Evolutionary conservation across 768 basidiomycete genomes (phyloP).

Genomic region (Chalciporus piperatus): DNA sequence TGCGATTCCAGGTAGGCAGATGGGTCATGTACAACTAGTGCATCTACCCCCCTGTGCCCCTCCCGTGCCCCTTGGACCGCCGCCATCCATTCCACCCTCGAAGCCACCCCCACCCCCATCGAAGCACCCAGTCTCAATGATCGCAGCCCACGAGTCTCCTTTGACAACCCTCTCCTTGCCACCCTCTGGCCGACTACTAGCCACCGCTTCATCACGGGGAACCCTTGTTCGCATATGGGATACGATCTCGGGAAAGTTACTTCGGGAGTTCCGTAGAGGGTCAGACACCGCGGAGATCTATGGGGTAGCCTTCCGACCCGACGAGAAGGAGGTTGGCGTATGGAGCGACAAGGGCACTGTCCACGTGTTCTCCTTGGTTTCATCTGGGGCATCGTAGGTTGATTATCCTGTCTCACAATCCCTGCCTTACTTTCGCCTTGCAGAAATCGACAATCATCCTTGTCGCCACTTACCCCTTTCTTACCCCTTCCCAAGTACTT

Average conservation of each 20-base stretch:
- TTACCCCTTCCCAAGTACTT: slow-evolving; percentile 88
- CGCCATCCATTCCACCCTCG: slow-evolving; percentile 47
- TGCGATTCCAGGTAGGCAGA: slow-evolving; percentile 79
- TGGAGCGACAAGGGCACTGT: slow-evolving; percentile 97
- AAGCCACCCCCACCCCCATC: slow-evolving; percentile 55
- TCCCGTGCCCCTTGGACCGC: slow-evolving; percentile 55
- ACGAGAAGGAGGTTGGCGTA: slow-evolving; percentile 83
- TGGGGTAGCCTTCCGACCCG: slow-evolving; percentile 82
- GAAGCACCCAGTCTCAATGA: slow-evolving; percentile 74
- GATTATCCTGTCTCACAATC: background rate
- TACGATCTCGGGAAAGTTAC: slow-evolving; percentile 62
- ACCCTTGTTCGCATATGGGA: slow-evolving; percentile 91
- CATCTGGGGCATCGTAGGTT: slow-evolving; percentile 65
- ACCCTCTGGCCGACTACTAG: slow-evolving; percentile 73
- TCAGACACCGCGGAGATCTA: slow-evolving; percentile 91
- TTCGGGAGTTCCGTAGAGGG: slow-evolving; percentile 80
- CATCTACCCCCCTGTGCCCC: slow-evolving; percentile 79
- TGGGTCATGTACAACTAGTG: slow-evolving; percentile 84
- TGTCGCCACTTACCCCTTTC: slow-evolving; percentile 77
- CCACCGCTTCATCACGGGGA: slow-evolving; percentile 80
- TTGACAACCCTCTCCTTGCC: slow-evolving; percentile 77
- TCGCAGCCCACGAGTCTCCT: slow-evolving; percentile 78
- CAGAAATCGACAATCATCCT: slow-evolving; percentile 82
- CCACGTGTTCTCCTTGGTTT: slow-evolving; percentile 77
- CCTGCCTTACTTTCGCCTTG: slow-evolving; percentile 4